Evolutionary conservation across 129 eudicot genomes (phyloP).

Genomic region (Artemisia tridentata): DNA sequence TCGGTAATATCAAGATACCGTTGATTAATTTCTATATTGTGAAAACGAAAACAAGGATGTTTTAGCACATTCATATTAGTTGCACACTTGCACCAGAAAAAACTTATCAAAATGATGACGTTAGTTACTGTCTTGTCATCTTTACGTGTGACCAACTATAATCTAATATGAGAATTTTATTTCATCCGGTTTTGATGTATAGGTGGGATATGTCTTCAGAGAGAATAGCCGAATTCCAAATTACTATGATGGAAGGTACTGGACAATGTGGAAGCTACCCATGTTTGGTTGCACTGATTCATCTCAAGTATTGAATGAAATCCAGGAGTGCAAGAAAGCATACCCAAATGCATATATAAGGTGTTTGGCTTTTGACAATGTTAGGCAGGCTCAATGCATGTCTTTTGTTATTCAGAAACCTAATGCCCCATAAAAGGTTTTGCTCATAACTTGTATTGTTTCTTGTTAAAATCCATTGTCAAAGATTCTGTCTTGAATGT

Average conservation of each 20-base stretch:
- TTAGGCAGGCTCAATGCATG: slow-evolving; percentile 59
- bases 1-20: slow-evolving; percentile 28
- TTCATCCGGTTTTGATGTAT: slow-evolving; percentile 8
- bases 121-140: background rate
- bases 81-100: background rate
- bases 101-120: background rate
- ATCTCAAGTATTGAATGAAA: slow-evolving; percentile 55
- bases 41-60: slow-evolving; percentile 15
- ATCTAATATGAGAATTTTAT: background rate
- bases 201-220: slow-evolving; percentile 52
- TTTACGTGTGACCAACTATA: background rate
- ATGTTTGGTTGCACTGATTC: slow-evolving; percentile 67
- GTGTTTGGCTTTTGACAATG: slow-evolving; percentile 62
- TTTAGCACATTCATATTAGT: slow-evolving; percentile 6
- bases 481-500: slow-evolving; percentile 25
- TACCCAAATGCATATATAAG: slow-evolving; percentile 63
- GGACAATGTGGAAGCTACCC: slow-evolving; percentile 72
- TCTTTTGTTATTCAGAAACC: slow-evolving; percentile 61
- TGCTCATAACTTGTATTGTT: slow-evolving; percentile 11
- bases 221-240: slow-evolving; percentile 54
- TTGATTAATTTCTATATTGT: background rate
- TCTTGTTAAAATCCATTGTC: slow-evolving; percentile 19
- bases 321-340: slow-evolving; percentile 52
- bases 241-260: slow-evolving; percentile 69
- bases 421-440: slow-evolving; percentile 18